Evolutionary conservation across 2,329 filamentous ascomycete species (phyloP), one percentile per base, ranked within the genome.

Genomic region (Escovopsis sp.): DNA sequence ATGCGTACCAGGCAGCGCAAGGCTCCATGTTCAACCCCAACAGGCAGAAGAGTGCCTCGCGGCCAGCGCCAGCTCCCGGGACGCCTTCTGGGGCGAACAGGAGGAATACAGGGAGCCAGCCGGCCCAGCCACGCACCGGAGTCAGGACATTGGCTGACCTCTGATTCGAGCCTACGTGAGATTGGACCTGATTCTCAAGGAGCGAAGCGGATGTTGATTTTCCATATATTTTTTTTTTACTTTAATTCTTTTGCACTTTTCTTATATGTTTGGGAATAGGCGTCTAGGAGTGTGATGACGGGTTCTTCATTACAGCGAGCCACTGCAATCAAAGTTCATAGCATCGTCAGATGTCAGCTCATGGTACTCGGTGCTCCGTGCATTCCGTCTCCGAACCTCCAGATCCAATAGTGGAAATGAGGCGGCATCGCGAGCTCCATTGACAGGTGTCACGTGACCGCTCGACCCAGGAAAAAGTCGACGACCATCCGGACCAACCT

Each of bases 1-100:
- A 81, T 52, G 70, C 73, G 0, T 78, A 77, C 57, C 72, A 71
- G 51, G 65, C 74, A 3, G 76, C 75, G 3, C 70, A 78, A 57
- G 66, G 63, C 37, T 79, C 75, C 15, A 60, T 59, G 13, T 81
- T 76, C 59, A 80, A 79, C 46, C 52, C 71, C 13, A 64, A 70
- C 40, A 68, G 60, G 39, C 44, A 39, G 15, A 15, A 8, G n/a
- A 30, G 11, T 4, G 9, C n/a, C n/a, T n/a, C 45, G 11, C 59
- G 63, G 10, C 54, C 29, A 29, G 16, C 34, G 16, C 30, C 39
- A 5, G 38, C 40, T 15, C 25, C 37, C 9, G 36, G 25, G 27
- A 27, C 44, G 14, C 37, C 36, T 6, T n/a, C 50, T 20, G 20
- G 4, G 20, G 20, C 20, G 20, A 20, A 20, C 20, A 20, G 20